Conservation (phyloP, 108 stramenopile species). For the Fragilariopsis cylindrus region DNA sequence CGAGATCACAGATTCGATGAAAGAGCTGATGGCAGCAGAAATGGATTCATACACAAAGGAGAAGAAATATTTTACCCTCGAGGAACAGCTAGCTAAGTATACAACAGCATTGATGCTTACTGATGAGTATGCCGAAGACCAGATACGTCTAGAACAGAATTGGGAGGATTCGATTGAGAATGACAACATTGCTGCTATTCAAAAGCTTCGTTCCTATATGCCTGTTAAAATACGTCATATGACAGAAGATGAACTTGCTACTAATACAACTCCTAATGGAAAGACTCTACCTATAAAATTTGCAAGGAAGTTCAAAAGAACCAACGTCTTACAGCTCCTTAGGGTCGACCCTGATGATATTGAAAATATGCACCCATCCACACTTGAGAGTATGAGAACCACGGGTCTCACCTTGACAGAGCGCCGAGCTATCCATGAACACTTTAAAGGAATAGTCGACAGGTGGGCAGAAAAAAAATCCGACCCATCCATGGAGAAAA, state of each 20-base stretch:
- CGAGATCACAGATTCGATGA: constrained; percentile 30
- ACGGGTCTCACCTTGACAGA: constrained; percentile 51
- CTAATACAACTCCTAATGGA: constrained; percentile 35
- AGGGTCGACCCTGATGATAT: constrained; percentile 41
- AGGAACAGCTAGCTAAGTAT: constrained; percentile 44
- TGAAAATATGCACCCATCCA: constrained; percentile 43
- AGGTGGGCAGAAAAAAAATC: constrained; percentile 20
- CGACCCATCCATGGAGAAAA: constrained; percentile 28
- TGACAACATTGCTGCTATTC: constrained; percentile 37
- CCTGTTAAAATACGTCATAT: constrained; percentile 37
- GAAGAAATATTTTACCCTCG: constrained; percentile 40
- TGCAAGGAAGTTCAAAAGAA: constrained; percentile 49
- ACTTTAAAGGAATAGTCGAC: constrained; percentile 30
- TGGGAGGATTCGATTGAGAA: constrained; percentile 35
- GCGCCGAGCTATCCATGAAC: constrained; percentile 42
- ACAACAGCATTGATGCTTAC: constrained; percentile 37
- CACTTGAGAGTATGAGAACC: constrained; percentile 39
- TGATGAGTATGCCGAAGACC: constrained; percentile 41
- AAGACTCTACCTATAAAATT: constrained; percentile 35
- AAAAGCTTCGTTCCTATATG: constrained; percentile 38
- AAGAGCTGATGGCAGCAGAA: constrained; percentile 18
- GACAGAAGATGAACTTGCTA: constrained; percentile 35
- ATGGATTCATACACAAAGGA: constrained; percentile 21
- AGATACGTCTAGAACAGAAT: constrained; percentile 22
- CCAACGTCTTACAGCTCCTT: constrained; percentile 43